Percentiles rank a stretch among this genome's conserved stretches.
Evolutionary conservation across 2,329 filamentous ascomycete genomes (phyloP).

Genomic region (Venturia effusa): DNA sequence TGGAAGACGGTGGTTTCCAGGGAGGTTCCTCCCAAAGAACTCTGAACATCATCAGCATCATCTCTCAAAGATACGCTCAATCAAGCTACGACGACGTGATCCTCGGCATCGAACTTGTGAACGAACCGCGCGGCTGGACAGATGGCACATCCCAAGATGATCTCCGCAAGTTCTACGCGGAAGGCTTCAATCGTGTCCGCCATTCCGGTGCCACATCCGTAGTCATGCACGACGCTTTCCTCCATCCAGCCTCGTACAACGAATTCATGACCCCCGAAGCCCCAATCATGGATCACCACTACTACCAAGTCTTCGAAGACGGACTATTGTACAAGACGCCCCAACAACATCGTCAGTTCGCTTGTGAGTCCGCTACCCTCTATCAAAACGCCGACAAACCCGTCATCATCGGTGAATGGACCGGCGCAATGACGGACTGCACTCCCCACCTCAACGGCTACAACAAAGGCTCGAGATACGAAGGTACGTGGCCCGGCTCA

Average conservation of each 20-base stretch:
- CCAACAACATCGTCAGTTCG: constrained; percentile 42
- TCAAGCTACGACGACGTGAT: constrained; percentile 46
- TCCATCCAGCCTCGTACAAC: constrained; percentile 46
- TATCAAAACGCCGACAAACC: constrained; percentile 50
- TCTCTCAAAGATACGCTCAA: constrained; percentile 47
- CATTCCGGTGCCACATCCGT: constrained; percentile 36
- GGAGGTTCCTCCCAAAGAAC: constrained; percentile 37
- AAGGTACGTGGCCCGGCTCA: constrained; percentile 41
- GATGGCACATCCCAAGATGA: constrained; percentile 28
- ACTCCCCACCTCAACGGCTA: constrained; percentile 43
- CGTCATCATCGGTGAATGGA: constrained; percentile 60
- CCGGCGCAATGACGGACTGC: constrained; percentile 54
- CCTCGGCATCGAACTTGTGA: constrained; percentile 45
- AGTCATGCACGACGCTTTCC: constrained; percentile 50
- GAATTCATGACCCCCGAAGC: constrained; percentile 44
- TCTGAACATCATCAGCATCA: constrained; percentile 44
- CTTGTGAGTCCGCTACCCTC: constrained; percentile 41
- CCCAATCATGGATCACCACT: constrained; percentile 49
- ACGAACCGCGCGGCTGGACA: constrained; percentile 41
- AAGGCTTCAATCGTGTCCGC: constrained; percentile 40
- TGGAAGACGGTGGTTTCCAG: constrained; percentile 32
- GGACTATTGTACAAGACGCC: constrained; percentile 39
- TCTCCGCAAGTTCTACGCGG: constrained; percentile 44
- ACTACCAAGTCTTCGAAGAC: constrained; percentile 54
- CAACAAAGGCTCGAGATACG: constrained; percentile 48